These are phyloP conservation scores for Plantago lanceolata DNA, from an alignment of 305 asterid species.

Conservation along the genomic window DNA sequence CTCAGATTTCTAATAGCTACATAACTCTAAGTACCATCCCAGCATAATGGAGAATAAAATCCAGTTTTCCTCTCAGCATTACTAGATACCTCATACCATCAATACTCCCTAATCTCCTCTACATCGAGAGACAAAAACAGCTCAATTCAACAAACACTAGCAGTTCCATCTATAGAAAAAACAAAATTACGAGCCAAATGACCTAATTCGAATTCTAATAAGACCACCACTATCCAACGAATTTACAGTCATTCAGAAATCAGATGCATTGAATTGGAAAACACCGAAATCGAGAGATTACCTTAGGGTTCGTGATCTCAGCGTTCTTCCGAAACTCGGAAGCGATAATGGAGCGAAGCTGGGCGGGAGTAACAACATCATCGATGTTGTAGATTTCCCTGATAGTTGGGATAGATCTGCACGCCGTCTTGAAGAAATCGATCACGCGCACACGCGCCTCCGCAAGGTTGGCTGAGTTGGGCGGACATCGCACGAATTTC, in stretches of 20 bases:
- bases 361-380: conserved; percentile 63
- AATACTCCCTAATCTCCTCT: neutral
- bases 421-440: conserved; percentile 69
- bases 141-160: neutral
- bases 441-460: conserved; percentile 70
- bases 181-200: neutral
- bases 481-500: conserved; percentile 68
- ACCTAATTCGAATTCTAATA: neutral
- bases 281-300: neutral
- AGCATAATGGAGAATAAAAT: neutral
- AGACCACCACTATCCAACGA: neutral
- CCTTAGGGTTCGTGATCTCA: conserved; percentile 53
- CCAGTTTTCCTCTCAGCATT: neutral
- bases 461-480: conserved; percentile 55
- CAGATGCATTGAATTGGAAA: neutral
- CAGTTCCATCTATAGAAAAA: neutral
- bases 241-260: neutral
- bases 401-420: conserved; percentile 78
- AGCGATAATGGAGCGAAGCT: conserved; percentile 66
- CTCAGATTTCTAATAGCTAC: neutral
- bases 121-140: neutral
- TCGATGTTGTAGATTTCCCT: conserved; percentile 70
- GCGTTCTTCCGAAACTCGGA: conserved; percentile 76
- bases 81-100: neutral
- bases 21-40: neutral